Evolutionary conservation across 352 stramenopile genomes (phyloP).

Genomic region (Lagenidium sp.): DNA sequence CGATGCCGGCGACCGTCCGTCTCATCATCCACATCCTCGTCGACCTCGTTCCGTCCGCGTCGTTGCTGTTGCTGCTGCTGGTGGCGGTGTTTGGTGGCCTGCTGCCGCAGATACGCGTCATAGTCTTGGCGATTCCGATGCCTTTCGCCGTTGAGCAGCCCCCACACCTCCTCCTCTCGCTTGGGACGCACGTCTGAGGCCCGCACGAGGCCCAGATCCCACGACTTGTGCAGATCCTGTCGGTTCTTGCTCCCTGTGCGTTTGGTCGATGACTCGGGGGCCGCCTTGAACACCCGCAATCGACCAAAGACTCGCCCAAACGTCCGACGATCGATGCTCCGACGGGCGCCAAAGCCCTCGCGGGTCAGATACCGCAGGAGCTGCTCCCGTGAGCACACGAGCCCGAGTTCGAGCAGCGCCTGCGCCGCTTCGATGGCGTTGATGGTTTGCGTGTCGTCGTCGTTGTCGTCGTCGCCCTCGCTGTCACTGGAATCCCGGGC

Average conservation of each 20-base stretch:
- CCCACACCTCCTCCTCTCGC: conserved; percentile 1
- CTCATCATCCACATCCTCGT: conserved; percentile 2
- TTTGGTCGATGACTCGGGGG: no score
- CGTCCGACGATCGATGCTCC: conserved; percentile 17
- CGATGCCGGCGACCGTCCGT: neutral
- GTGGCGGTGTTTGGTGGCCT: conserved; percentile 7
- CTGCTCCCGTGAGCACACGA: conserved; percentile 48
- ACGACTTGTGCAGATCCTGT: no score
- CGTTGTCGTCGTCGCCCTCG: conserved; percentile 12
- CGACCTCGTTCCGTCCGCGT: conserved; percentile 1
- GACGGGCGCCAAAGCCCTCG: conserved; percentile 28
- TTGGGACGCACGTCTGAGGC: no score
- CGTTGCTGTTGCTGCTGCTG: conserved; percentile 1
- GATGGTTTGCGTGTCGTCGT: neutral
- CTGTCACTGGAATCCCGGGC: conserved; percentile 17
- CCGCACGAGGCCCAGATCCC: no score
- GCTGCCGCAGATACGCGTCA: conserved; percentile 25
- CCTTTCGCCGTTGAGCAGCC: no score
- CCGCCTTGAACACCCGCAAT: conserved; percentile 32
- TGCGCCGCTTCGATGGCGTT: conserved; percentile 44
- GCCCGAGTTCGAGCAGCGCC: conserved; percentile 57
- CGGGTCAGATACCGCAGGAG: conserved; percentile 44
- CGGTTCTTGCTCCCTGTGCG: no score
- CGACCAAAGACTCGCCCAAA: conserved; percentile 34
- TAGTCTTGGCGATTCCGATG: conserved; percentile 33